Evolutionary conservation across 805 yeast species (phyloP).

Genomic region (Metschnikowia chrysomelidarum): DNA sequence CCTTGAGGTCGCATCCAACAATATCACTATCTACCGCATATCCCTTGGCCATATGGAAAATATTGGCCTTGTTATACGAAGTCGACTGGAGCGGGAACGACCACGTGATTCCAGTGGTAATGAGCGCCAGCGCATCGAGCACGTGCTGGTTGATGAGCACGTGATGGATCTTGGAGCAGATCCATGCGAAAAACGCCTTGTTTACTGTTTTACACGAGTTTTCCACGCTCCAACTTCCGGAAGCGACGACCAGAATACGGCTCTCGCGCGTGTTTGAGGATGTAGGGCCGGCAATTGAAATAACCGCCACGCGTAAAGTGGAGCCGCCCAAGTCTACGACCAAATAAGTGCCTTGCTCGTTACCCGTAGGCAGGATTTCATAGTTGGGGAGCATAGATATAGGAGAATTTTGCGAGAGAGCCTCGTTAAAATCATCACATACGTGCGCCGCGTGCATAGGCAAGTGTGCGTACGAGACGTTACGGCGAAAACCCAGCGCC

Average conservation of each 20-base stretch:
- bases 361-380: slow-evolving; percentile 38
- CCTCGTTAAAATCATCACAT: slow-evolving; percentile 28
- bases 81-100: slow-evolving; percentile 51
- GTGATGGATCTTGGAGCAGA: slow-evolving; percentile 34
- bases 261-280: slow-evolving; percentile 12
- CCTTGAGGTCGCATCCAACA: slow-evolving; percentile 39
- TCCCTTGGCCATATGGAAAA: slow-evolving; percentile 62
- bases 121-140: slow-evolving; percentile 12
- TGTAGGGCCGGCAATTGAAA: slow-evolving; percentile 26
- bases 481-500: slow-evolving; percentile 7
- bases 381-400: slow-evolving; percentile 42
- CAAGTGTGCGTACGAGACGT: slow-evolving; percentile 7
- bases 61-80: slow-evolving; percentile 41
- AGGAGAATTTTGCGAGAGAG: slow-evolving; percentile 25
- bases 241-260: slow-evolving; percentile 28
- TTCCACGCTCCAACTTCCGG: slow-evolving; percentile 38
- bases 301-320: slow-evolving; percentile 45
- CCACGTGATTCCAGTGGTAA: slow-evolving; percentile 52
- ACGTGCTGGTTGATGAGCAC: slow-evolving; percentile 25
- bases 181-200: slow-evolving; percentile 31
- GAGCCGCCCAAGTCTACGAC: slow-evolving; percentile 60
- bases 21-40: slow-evolving; percentile 46
- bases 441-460: slow-evolving; percentile 21
- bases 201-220: slow-evolving; percentile 41
- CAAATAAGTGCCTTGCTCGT: slow-evolving; percentile 37